Evolutionary conservation across 768 basidiomycete species (phyloP).

Genomic region (Tylopilus rubrobrunneus): DNA sequence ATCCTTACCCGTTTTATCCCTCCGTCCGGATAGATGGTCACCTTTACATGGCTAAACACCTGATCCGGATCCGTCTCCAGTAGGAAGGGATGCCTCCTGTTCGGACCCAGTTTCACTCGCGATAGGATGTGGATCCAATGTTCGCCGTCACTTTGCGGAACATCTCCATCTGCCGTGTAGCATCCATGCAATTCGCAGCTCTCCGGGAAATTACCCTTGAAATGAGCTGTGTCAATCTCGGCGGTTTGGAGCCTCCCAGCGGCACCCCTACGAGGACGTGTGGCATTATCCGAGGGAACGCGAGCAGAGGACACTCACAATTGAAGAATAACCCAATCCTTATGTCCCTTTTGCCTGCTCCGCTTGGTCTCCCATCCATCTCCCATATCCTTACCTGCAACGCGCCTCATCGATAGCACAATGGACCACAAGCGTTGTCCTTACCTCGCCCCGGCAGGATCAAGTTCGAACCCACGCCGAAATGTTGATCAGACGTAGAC

Average conservation of each 20-base stretch:
- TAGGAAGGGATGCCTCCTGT: constrained; percentile 87
- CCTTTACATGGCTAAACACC: constrained; percentile 76
- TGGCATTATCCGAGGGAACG: not conserved
- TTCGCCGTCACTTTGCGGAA: constrained; percentile 36
- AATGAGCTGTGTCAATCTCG: constrained; percentile 92
- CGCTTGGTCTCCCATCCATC: constrained; percentile 99
- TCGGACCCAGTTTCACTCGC: constrained; percentile 79
- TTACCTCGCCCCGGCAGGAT: constrained; percentile 84
- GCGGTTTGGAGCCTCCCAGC: constrained; percentile 69
- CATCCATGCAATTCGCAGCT: constrained; percentile 76
- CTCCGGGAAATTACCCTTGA: constrained; percentile 94
- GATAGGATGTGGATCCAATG: constrained; percentile 75
- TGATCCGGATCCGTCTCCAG: constrained; percentile 58
- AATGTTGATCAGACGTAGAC: constrained; percentile 90
- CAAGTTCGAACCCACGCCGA: constrained; percentile 86
- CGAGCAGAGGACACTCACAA: constrained; percentile 47
- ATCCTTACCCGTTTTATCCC: constrained; percentile 92
- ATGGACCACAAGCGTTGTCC: not conserved
- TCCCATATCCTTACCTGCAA: constrained; percentile 80
- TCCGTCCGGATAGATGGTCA: constrained; percentile 93
- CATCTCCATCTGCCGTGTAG: constrained; percentile 25
- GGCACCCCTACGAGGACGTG: constrained; percentile 53
- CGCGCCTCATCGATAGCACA: not conserved
- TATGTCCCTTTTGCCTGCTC: constrained; percentile 73
- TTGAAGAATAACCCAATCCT: constrained; percentile 88